A percentile compares a stretch with the other conserved stretches of the same genome.
These are phyloP conservation scores for Aspergillus olivimuriae DNA, from an alignment of 495 filamentous ascomycete genomes.

Conservation along the genomic window DNA sequence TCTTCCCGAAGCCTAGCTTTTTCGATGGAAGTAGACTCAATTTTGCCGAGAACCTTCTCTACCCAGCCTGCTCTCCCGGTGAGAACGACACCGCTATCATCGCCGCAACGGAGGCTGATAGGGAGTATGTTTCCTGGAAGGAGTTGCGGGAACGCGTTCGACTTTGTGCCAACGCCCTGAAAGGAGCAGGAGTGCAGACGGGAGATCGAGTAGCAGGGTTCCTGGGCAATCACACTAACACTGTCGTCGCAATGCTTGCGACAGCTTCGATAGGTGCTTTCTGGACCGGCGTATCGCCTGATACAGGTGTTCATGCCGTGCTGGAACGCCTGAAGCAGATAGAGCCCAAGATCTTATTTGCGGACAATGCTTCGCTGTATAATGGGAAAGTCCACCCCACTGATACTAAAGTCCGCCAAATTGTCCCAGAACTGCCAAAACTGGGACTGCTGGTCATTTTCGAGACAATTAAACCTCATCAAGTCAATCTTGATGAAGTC, in stretches of 20 bases:
- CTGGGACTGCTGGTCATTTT: slow-evolving; percentile 66
- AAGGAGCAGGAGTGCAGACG: slow-evolving; percentile 52
- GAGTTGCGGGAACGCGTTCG: slow-evolving; percentile 73
- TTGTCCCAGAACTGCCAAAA: slow-evolving; percentile 55
- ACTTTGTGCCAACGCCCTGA: slow-evolving; percentile 63
- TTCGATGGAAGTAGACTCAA: slow-evolving; percentile 75
- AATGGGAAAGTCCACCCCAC: slow-evolving; percentile 79
- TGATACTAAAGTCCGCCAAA: slow-evolving; percentile 62
- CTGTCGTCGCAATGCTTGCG: slow-evolving; percentile 81
- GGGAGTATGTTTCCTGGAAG: slow-evolving; percentile 70
- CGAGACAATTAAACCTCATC: slow-evolving; percentile 46
- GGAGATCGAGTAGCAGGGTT: slow-evolving; percentile 78
- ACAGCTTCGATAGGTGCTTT: slow-evolving; percentile 75
- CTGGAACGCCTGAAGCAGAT: slow-evolving; percentile 80
- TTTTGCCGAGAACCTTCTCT: slow-evolving; percentile 89
- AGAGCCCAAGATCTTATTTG: slow-evolving; percentile 70
- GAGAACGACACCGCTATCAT: slow-evolving; percentile 59
- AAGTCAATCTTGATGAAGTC: slow-evolving; percentile 45
- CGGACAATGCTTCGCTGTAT: slow-evolving; percentile 81
- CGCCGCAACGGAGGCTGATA: slow-evolving; percentile 62
- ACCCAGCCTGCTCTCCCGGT: slow-evolving; percentile 54
- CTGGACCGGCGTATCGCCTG: slow-evolving; percentile 84
- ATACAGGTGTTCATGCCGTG: slow-evolving; percentile 73
- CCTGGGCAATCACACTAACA: slow-evolving; percentile 78
- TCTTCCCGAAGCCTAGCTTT: slow-evolving; percentile 84